Conservation (phyloP, 805 yeast species). For the Yamadazyma tumulicola region DNA sequence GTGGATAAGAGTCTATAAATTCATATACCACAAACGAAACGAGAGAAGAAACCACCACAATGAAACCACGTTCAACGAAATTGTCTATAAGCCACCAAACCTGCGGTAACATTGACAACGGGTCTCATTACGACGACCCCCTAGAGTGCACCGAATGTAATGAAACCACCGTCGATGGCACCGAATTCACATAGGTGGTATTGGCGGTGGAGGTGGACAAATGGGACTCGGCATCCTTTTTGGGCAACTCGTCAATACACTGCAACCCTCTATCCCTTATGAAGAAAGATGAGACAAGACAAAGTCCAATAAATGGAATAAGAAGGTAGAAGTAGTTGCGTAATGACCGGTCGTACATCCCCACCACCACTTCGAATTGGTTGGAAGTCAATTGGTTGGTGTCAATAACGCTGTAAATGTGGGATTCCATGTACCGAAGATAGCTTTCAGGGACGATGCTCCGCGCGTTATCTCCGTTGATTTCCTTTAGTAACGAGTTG, state of each 20-base stretch:
- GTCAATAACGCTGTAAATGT: constrained; percentile 25
- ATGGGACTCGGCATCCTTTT: constrained; percentile 1
- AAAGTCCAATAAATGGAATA: constrained; percentile 32
- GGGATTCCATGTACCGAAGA: constrained; percentile 19
- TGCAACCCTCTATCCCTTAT: constrained; percentile 35
- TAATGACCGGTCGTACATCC: constrained; percentile 31
- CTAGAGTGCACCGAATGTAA: too few relatives aligned
- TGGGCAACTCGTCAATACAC: constrained; percentile 29
- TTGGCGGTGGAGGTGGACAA: too few relatives aligned
- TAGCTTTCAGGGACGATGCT: constrained; percentile 12
- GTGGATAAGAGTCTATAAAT: too few relatives aligned
- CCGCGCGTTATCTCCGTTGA: constrained; percentile 7
- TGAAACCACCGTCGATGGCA: too few relatives aligned
- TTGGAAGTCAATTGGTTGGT: constrained; percentile 11
- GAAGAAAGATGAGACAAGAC: constrained; percentile 27
- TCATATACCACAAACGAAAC: too few relatives aligned
- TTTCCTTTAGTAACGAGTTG: constrained; percentile 27
- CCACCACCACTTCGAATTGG: constrained; percentile 21
- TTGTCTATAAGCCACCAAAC: too few relatives aligned
- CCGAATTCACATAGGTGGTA: too few relatives aligned
- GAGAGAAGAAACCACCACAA: too few relatives aligned
- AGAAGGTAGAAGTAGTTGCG: constrained; percentile 32
- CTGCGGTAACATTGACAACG: too few relatives aligned
- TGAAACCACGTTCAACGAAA: too few relatives aligned
- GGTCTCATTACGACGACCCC: too few relatives aligned